phyloP scores from a whole-genome alignment of 768 basidiomycete genomes.

The Hygrophoropsis aurantiaca region DNA sequence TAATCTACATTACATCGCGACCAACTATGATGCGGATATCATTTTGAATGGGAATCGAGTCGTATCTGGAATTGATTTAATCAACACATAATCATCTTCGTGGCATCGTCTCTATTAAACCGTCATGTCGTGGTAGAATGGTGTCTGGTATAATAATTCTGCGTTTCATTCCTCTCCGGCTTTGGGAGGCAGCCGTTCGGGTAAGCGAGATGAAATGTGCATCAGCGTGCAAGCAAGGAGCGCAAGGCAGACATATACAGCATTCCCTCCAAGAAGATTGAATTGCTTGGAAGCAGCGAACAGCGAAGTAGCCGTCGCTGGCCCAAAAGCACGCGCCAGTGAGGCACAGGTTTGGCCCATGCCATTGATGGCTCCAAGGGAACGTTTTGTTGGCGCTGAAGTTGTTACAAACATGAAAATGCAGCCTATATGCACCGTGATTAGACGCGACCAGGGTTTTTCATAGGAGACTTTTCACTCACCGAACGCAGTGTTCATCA shows the following conservation, averaged over 20 bases:
- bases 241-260: conserved; percentile 24
- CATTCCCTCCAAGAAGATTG: conserved; percentile 45
- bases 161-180: too few relatives aligned
- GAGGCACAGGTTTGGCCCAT: conserved; percentile 54
- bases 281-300: conserved; percentile 52
- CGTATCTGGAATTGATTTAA: too few relatives aligned
- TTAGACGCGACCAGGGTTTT: not conserved
- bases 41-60: too few relatives aligned
- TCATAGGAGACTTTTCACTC: conserved; percentile 1
- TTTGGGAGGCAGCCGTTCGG: too few relatives aligned
- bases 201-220: not conserved
- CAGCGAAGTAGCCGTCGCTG: conserved; percentile 53
- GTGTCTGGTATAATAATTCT: too few relatives aligned
- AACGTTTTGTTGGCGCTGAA: conserved; percentile 23
- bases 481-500: conserved; percentile 17
- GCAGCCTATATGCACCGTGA: conserved; percentile 16
- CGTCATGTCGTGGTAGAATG: too few relatives aligned
- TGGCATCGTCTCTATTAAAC: too few relatives aligned
- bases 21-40: too few relatives aligned
- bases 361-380: conserved; percentile 55
- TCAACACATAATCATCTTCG: too few relatives aligned
- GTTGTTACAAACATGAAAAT: conserved; percentile 33
- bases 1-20: too few relatives aligned
- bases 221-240: not conserved
- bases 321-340: conserved; percentile 49